These are phyloP conservation scores for Claviceps digitariae DNA, from an alignment of 2,329 filamentous ascomycete species.

Conservation along the genomic window DNA sequence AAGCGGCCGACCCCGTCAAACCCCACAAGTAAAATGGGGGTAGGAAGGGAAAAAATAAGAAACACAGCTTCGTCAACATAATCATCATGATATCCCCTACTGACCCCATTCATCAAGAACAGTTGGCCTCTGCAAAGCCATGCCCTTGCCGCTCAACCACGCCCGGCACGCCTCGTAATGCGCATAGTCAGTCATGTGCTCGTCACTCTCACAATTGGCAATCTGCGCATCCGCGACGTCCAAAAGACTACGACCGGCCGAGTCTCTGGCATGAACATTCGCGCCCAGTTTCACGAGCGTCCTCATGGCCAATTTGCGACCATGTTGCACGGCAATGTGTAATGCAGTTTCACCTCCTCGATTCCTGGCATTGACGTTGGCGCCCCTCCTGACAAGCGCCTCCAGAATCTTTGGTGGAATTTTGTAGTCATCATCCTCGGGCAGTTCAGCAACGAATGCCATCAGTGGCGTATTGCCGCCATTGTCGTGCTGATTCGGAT, in stretches of 20 bases:
- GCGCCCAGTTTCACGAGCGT: constrained; percentile 33
- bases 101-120: constrained; percentile 27
- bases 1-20: too few relatives aligned
- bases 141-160: constrained; percentile 26
- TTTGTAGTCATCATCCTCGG: constrained; percentile 37
- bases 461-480: constrained; percentile 41
- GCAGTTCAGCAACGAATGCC: constrained; percentile 36
- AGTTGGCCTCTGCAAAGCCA: constrained; percentile 25
- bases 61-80: too few relatives aligned
- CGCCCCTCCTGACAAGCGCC: constrained; percentile 27
- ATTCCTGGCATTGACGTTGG: constrained; percentile 36
- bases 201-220: constrained; percentile 13
- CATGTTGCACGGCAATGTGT: constrained; percentile 38
- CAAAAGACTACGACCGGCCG: constrained; percentile 29
- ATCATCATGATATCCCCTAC: too few relatives aligned
- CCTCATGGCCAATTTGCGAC: constrained; percentile 37
- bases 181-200: constrained; percentile 22
- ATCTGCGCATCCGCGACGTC: constrained; percentile 31
- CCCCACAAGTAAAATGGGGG: too few relatives aligned
- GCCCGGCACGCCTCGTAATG: constrained; percentile 32
- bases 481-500: constrained; percentile 39
- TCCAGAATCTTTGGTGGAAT: constrained; percentile 31
- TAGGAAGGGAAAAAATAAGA: neutral
- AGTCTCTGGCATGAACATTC: constrained; percentile 33
- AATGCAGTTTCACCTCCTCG: constrained; percentile 40